These are phyloP conservation scores for Globisporangium megalacanthum DNA, from an alignment of 352 stramenopile species.

Conservation along the genomic window DNA sequence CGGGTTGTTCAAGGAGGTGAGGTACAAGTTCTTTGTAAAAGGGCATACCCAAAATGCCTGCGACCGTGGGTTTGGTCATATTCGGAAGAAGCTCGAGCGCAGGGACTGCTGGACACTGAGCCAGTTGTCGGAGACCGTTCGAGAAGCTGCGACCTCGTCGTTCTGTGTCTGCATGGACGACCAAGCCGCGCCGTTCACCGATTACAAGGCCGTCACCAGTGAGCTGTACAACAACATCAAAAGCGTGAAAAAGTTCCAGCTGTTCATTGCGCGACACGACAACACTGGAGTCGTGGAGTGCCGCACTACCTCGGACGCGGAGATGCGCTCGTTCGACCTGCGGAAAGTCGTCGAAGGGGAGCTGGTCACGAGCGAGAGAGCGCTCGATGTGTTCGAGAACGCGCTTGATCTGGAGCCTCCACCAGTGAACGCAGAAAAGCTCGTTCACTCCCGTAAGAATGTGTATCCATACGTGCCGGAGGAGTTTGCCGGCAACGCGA, in stretches of 20 bases:
- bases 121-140: not conserved
- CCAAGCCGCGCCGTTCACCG: not conserved
- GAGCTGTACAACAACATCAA: slow-evolving; percentile 3
- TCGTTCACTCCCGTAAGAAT: not conserved
- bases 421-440: not conserved
- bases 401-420: not conserved
- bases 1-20: not conserved
- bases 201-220: not conserved
- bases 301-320: not conserved
- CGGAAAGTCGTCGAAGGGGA: not conserved
- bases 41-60: slow-evolving; percentile 12
- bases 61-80: slow-evolving; percentile 7
- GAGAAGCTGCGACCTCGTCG: not conserved
- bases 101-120: not conserved
- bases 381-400: not conserved
- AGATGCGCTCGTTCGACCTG: not conserved
- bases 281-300: not conserved
- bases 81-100: not conserved
- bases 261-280: not conserved
- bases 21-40: slow-evolving; percentile 17
- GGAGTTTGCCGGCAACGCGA: not conserved
- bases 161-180: not conserved
- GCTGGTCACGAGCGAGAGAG: not conserved
- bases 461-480: not conserved
- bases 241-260: slow-evolving; percentile 1